Evolutionary conservation across 1,284 basidiomycete species (phyloP), one percentile per base, ranked within the genome.

Genomic region (Tilletia horrida): DNA sequence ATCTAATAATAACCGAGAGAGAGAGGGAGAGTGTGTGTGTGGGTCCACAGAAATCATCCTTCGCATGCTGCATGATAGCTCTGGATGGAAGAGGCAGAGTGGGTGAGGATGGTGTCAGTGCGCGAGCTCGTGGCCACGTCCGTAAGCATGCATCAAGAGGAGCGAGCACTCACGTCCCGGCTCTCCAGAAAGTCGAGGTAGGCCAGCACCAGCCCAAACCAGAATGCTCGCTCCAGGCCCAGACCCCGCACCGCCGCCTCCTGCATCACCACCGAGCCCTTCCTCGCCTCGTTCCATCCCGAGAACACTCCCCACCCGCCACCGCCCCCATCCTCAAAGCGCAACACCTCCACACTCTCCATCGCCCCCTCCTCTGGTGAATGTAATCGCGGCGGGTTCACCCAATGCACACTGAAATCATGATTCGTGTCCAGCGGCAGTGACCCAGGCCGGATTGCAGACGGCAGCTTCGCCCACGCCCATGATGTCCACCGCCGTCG

Each of bases 41-140:
- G n/a, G n/a, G n/a, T n/a, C n/a, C n/a, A n/a, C n/a, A n/a, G n/a
- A 4, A 8, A 48, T 52, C 63, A 29, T 55, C 64, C 63, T 62
- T 55, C 90, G 69, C 89, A 90, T 77, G 77, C 87, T n/a, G 84
- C 87, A 50, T 92, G 21, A 23, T 64, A 64, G 63, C 63, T 52
- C 48, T 64, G 50, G 3, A 18, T 23, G 13, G 13, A 2, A 21
- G 14, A 7, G 23, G 1, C 21, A 9, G 7, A 27, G 23, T n/a
- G n/a, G n/a, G 42, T 18, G 27, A n/a, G 57, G 11, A 16, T 7
- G 21, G 18, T 29, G n/a, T 57, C 35, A 40, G 35, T 29, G 23
- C 14, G 52, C 27, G 52, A 23, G 8, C 23, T 27, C 14, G 11
- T 16, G n/a, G 9, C 23, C 27, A 57, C 23, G 8, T 18, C 16